Base-by-base conservation (phyloP, 78 protist genomes). In the Dictyostelium capitatum region DNA sequence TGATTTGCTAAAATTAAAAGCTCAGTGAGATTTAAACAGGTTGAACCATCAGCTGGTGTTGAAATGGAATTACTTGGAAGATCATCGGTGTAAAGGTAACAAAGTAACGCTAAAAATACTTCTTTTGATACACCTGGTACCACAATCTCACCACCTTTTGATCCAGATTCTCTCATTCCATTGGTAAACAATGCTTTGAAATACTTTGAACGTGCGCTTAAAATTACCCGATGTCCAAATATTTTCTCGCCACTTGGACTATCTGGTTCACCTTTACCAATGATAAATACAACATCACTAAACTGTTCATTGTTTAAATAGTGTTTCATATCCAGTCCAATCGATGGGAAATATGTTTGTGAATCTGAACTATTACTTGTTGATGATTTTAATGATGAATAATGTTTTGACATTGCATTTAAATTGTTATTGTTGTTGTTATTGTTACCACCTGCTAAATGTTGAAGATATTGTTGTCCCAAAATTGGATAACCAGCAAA, bases 61-160 rank as follows among this genome's bases (percentile, higher is more conserved):
- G 78, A 46, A 6, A 57, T 20, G 3, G 75, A 46, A 51, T 69
- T 59, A 10, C 77, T 37, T 20, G 73, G 83, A 17, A 87, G 65
- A 77, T 87, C 93, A 37, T 87, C 93, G 14, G 93, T 87, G 67
- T 87, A 87, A 20, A 87, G 93, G 51, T 87, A 87, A 37, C 93
- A 87, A 7, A 87, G 54, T 11, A 87, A 28, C 12, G 93, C 93
- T 54, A 64, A 51, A 65, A 87, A 87, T 12, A 87, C 93, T 20
- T 87, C 93, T 64, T 48, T 74, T 23, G 93, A 77, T 19, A 87
- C 93, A 2, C 67, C 69, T 19, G 83, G 78, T 30, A 87, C 85
- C 10, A 54, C 72, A 10, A 74, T 78, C 6, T 75, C 82, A 23
- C 47, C 81, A 19, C 84, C 79, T 51, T 54, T 64, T 14, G 43